Conservation (phyloP, 2,329 filamentous ascomycete species). For the Penicillium sp. region DNA sequence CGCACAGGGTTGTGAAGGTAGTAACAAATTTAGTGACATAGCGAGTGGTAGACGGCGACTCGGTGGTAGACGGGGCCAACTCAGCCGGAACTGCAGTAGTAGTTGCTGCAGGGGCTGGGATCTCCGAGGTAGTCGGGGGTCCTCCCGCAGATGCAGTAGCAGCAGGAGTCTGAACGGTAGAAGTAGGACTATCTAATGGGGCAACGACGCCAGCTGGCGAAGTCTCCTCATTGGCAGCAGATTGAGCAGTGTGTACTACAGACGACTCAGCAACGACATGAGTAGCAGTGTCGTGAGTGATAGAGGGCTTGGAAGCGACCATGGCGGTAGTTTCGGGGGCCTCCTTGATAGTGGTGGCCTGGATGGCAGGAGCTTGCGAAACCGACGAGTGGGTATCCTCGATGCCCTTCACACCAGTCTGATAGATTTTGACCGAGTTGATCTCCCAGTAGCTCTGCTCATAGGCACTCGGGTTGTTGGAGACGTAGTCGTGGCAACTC, state of each 20-base stretch:
- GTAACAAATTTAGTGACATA: background rate
- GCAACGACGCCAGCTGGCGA: background rate
- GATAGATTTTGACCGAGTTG: constrained; percentile 64
- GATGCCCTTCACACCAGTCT: constrained; percentile 20
- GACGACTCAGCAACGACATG: background rate
- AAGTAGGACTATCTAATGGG: background rate
- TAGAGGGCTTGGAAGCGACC: background rate
- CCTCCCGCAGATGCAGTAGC: background rate
- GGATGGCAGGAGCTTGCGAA: constrained; percentile 1
- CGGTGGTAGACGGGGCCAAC: background rate
- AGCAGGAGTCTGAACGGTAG: background rate
- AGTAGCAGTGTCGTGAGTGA: background rate
- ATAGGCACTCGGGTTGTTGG: constrained; percentile 64
- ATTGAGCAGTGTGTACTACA: background rate
- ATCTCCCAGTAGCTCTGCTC: constrained; percentile 72
- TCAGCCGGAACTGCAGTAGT: background rate
- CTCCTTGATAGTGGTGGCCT: background rate
- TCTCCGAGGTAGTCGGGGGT: background rate
- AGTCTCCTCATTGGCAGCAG: background rate
- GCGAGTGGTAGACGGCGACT: background rate
- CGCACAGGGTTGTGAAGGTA: background rate
- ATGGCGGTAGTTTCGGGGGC: background rate
- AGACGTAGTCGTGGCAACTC: constrained; percentile 66
- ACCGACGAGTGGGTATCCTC: constrained; percentile 1
- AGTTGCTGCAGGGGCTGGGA: background rate